These are phyloP conservation scores for Ophiostoma piceae DNA, from an alignment of 2,329 filamentous ascomycete species.

Conservation along the genomic window DNA sequence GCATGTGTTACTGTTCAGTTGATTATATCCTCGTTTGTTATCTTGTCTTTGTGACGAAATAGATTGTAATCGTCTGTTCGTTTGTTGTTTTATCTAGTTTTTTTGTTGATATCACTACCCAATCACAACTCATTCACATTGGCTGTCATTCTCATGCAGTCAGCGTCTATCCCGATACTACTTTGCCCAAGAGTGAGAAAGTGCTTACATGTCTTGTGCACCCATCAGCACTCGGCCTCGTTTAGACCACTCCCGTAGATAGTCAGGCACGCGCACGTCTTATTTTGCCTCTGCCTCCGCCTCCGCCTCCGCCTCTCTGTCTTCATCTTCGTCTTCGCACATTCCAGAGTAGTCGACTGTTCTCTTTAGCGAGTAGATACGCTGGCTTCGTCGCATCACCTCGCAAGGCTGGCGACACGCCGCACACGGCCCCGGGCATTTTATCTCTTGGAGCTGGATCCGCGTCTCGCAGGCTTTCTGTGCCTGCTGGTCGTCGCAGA, in stretches of 20 bases:
- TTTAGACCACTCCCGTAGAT: neutral
- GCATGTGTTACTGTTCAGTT: neutral
- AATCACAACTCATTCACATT: neutral
- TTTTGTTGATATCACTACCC: neutral
- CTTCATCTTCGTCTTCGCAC: neutral
- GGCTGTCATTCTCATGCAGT: neutral
- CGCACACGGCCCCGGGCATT: constrained; percentile 10
- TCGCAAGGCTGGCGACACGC: neutral
- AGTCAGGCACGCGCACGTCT: neutral
- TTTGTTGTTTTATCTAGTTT: neutral
- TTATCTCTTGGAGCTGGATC: constrained; percentile 12
- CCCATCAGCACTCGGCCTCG: neutral
- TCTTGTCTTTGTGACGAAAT: neutral
- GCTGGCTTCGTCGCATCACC: neutral
- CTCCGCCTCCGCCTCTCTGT: neutral
- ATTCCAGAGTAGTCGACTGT: neutral
- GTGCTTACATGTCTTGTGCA: neutral
- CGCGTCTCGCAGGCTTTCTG: constrained; percentile 8
- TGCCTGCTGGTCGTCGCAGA: constrained; percentile 1
- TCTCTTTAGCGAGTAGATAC: neutral
- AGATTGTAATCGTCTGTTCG: neutral
- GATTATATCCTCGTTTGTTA: neutral
- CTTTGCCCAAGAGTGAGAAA: neutral
- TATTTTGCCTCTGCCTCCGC: neutral
- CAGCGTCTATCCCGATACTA: neutral